Base-by-base conservation (phyloP, 2,329 filamentous ascomycete species). In the Xylaria hypoxylon region DNA sequence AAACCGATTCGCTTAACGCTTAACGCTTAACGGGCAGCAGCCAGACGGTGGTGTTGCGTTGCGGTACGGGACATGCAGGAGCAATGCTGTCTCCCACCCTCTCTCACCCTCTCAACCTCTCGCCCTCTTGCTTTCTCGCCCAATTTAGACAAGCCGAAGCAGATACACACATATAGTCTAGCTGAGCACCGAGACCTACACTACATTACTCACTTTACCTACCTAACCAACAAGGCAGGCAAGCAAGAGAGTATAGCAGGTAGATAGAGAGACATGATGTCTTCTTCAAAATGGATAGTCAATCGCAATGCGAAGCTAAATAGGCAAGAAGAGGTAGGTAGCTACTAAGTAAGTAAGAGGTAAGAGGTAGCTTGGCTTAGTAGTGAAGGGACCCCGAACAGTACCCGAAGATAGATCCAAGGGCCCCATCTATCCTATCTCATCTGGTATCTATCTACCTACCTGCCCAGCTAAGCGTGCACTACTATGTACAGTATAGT, bases 1-100 rank as follows among this genome's bases (percentile, higher is more conserved):
- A 63, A 61, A 66, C 59, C 59, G 44, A 68, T 61, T 67, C 67
- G 64, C 67, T 67, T 68, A 67, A 68, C 58, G 53, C 28, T 35
- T 19, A 10, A 55, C 63, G 64, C 67, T 67, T 67, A 61, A 68
- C 59, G 55, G 51, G 38, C 63, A 47, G 31, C 55, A 53, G 42
- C 42, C 42, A 55, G 33, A 35, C 50, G 2, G 42, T 35, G 40
- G 57, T 45, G 47, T 38, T 45, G 26, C 13, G 47, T 60, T 44
- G 47, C 47, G 19, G 40, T 58, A 47, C 55, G 17, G 24, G 22
- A 56, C 38, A 42, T 56, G 52, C 52, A 42, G 35, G 19, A 51
- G 48, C 45, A 51, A 19, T 4, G 13, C 10, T n/a, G 13, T 17
- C 7, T 35, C 48, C 28, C n/a, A 48, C 15, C 13, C 4, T 24